Conservation (phyloP, 345 rosid species). For the Limnanthes douglasii region DNA sequence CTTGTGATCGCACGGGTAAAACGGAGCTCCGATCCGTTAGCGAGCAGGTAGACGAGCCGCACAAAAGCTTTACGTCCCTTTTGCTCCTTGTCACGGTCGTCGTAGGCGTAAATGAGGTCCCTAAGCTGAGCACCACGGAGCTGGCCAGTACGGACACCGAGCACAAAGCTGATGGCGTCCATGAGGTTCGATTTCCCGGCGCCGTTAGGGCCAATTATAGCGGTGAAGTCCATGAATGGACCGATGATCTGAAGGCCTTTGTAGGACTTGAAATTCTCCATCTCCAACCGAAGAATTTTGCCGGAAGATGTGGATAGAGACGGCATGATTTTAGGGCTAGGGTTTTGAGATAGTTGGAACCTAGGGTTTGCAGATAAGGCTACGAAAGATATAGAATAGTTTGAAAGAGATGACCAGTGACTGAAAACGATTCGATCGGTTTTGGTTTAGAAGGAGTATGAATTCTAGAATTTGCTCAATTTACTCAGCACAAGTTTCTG, state of each 20-base stretch:
- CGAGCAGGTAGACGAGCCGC: constrained; percentile 57
- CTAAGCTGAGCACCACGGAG: constrained; percentile 93
- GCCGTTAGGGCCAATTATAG: constrained; percentile 96
- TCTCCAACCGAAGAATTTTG: constrained; percentile 60
- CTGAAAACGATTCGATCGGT: no score
- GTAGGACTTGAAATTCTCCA: constrained; percentile 97
- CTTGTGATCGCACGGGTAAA: constrained; percentile 65
- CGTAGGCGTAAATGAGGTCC: constrained; percentile 90
- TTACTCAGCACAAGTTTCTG: no score
- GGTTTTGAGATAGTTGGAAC: no score
- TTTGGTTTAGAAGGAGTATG: no score
- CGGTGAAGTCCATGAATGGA: constrained; percentile 94
- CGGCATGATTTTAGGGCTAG: constrained; percentile 39
- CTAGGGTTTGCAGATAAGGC: no score
- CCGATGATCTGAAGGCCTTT: constrained; percentile 75
- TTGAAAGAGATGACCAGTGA: no score
- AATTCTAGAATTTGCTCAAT: no score
- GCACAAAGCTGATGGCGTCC: constrained; percentile 99
- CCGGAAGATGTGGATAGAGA: constrained; percentile 40
- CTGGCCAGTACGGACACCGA: constrained; percentile 91
- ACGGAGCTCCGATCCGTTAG: constrained; percentile 52
- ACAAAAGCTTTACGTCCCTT: constrained; percentile 79
- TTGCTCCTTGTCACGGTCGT: constrained; percentile 87
- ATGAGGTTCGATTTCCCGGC: constrained; percentile 94
- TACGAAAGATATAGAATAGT: no score